Evolutionary conservation across 78 protist species (phyloP).

Genomic region (Planoprotostelium fungivorum): DNA sequence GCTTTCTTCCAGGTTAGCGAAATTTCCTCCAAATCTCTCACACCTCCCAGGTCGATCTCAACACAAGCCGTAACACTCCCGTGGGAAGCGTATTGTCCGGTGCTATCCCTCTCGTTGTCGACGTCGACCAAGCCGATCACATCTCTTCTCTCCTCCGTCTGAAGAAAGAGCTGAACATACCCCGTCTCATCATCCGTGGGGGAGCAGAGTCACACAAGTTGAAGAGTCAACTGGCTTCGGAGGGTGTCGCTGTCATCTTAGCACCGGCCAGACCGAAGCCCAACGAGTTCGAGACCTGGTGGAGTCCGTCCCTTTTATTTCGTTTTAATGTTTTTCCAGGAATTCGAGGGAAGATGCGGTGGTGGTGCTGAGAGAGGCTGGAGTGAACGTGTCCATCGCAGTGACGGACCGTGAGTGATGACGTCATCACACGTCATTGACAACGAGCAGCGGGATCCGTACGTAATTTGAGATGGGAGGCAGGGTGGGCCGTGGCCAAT

Average conservation of each 20-base stretch:
- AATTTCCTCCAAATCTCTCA: background rate
- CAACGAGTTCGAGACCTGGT: background rate
- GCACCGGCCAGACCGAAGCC: background rate
- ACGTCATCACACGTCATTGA: background rate
- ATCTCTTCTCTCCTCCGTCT: background rate
- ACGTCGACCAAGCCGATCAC: slow-evolving; percentile 1
- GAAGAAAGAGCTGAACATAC: background rate
- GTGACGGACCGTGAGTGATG: background rate
- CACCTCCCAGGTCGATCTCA: background rate
- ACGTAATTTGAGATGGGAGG: background rate
- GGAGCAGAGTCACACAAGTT: background rate
- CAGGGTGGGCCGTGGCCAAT: background rate
- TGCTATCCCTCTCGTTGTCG: slow-evolving; percentile 7
- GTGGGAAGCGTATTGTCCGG: background rate
- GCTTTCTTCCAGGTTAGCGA: background rate
- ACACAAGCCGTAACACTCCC: background rate
- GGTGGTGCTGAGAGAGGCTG: background rate
- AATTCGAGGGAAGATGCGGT: background rate
- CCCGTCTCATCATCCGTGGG: background rate
- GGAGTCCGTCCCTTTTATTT: background rate
- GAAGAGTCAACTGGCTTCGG: background rate
- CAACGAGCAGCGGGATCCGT: background rate
- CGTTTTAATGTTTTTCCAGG: background rate
- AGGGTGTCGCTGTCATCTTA: background rate
- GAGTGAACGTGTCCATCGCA: background rate